Evolutionary conservation across 1,284 basidiomycete species (phyloP).

Genomic region (Chiua sp.): DNA sequence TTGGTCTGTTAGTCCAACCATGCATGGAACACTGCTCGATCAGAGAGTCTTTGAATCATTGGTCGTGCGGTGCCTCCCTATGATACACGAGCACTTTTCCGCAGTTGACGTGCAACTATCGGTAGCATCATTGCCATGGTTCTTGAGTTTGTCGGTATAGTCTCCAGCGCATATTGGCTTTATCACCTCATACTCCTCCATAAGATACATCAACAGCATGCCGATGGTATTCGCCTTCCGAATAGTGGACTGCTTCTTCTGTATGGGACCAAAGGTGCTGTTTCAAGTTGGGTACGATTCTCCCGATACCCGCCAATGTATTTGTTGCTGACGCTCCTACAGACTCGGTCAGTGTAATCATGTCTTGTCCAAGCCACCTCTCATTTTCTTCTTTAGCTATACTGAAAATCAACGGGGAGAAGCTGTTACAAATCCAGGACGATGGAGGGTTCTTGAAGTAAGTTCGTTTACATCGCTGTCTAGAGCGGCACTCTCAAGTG

Average conservation of each 20-base stretch:
- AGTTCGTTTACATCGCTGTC: conserved; percentile 21
- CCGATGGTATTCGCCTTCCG: conserved; percentile 99
- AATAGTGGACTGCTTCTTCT: conserved; percentile 99
- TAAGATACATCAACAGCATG: conserved; percentile 97
- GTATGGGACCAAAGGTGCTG: conserved; percentile 98
- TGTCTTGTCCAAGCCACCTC: background rate
- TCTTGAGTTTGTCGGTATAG: conserved; percentile 81
- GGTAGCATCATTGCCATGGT: conserved; percentile 98
- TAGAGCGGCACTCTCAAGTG: background rate
- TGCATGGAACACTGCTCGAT: conserved; percentile 98
- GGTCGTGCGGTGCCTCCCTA: conserved; percentile 88
- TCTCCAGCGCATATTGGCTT: background rate
- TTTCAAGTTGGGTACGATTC: conserved; percentile 92
- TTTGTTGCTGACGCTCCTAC: conserved; percentile 19
- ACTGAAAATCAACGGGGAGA: conserved; percentile 97
- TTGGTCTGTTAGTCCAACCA: conserved; percentile 74
- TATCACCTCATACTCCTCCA: conserved; percentile 9
- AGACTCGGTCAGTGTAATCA: conserved; percentile 50
- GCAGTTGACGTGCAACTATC: conserved; percentile 95
- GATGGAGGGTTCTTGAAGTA: conserved; percentile 97
- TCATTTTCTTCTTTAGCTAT: conserved; percentile 64
- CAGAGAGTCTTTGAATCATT: conserved; percentile 98
- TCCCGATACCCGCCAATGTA: background rate
- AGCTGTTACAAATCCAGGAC: conserved; percentile 94
- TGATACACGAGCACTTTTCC: conserved; percentile 95